Evolutionary conservation across 768 basidiomycete species (phyloP), one percentile per base, ranked within the genome.

Genomic region (Podaxis pistillaris): DNA sequence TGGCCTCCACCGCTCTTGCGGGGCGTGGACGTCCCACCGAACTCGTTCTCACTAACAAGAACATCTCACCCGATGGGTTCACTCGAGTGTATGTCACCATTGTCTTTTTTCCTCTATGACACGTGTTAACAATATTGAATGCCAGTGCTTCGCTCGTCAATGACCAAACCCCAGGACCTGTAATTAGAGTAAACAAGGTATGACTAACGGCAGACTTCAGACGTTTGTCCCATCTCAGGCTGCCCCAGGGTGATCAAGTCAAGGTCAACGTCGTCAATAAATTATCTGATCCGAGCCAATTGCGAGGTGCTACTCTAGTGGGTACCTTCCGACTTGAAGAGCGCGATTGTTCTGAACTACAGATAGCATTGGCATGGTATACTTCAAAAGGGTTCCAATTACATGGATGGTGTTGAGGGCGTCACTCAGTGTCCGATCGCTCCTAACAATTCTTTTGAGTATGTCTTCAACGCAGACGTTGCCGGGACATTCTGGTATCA

Each of bases 321-420:
- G 30, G 73, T 66, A 11, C 5, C n/a, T 46, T 19, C n/a, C 11
- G 40, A 8, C 19, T 5, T n/a, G 15, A 19, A n/a, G 15, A 0
- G 44, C 44, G 1, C 7, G 12, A 17, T 1, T 46, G 19, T 7
- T 46, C 44, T 46, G 44, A 46, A 46, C 44, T 15, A 49, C 19
- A 41, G 12, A 62, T 17, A 78, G 77, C 84, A 86, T 65, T 85
- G 82, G 83, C 84, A 85, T 65, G 83, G 84, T 3, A 67, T 85
- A 53, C 75, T 71, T 54, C 83, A 85, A 66, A 67, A 69, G 0
- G 62, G 65, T 2, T 76, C 79, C 8, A 80, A 76, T 60, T 81
- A 73, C 69, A 79, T 74, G 0, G 84, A 86, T 58, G 84, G 84
- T 5, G 64, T 73, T 1, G 69, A 72, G 1, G 66, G 72, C 49